These are phyloP conservation scores for Symbiotaphrina buchneri DNA, from an alignment of 495 filamentous ascomycete species.

Conservation along the genomic window DNA sequence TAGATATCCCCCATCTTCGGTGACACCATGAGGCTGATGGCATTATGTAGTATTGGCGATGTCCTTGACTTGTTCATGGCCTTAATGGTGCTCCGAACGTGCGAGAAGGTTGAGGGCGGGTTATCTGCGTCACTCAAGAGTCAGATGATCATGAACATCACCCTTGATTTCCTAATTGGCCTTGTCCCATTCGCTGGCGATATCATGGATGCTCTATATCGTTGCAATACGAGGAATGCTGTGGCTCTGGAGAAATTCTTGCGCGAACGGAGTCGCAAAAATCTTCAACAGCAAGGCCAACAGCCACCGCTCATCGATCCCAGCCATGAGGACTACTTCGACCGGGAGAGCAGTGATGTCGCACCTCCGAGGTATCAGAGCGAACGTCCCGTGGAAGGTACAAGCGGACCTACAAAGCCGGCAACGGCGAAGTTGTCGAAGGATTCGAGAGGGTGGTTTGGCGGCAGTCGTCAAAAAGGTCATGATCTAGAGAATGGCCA, in stretches of 20 bases:
- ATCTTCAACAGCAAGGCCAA: not conserved
- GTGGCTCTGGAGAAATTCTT: slow-evolving; percentile 51
- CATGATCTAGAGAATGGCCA: slow-evolving; percentile 1
- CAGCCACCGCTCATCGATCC: not conserved
- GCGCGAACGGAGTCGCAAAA: not conserved
- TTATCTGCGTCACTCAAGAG: slow-evolving; percentile 29
- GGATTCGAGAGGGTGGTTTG: slow-evolving; percentile 1
- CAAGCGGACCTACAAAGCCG: not conserved
- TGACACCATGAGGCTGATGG: not conserved
- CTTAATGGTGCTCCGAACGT: slow-evolving; percentile 42
- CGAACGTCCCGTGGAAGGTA: not conserved
- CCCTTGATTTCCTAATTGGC: slow-evolving; percentile 60
- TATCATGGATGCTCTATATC: slow-evolving; percentile 43
- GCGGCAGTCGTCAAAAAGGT: not conserved
- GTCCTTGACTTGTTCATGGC: slow-evolving; percentile 44
- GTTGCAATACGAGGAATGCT: slow-evolving; percentile 58
- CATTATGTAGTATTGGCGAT: slow-evolving; percentile 46
- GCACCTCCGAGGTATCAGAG: not conserved
- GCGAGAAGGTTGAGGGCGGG: slow-evolving; percentile 44
- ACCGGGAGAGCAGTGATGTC: not conserved
- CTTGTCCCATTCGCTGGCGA: slow-evolving; percentile 75
- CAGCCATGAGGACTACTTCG: not conserved
- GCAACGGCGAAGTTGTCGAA: not conserved
- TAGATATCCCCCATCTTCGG: slow-evolving; percentile 6
- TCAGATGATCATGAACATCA: slow-evolving; percentile 59